A percentile compares a stretch with the other conserved stretches of the same genome.
Evolutionary conservation across 2,329 filamentous ascomycete species (phyloP).

Genomic region (Colletotrichum euphorbiae): DNA sequence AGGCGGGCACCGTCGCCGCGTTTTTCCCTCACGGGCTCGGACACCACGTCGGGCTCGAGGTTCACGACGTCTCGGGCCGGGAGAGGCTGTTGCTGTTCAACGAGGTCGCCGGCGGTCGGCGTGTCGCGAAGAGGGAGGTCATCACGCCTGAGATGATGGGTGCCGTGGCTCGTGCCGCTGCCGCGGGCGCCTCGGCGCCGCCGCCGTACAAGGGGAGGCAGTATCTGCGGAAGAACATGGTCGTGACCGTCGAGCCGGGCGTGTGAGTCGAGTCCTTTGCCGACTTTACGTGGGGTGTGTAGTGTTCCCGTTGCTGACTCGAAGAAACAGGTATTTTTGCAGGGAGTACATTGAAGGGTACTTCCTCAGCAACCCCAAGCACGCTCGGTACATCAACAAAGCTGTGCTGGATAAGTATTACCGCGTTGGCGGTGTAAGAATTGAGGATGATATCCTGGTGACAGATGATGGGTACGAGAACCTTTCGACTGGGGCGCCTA

Average conservation of each 20-base stretch:
- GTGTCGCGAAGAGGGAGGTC: constrained; percentile 55
- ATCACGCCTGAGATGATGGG: constrained; percentile 52
- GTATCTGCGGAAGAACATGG: constrained; percentile 69
- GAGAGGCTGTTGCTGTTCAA: constrained; percentile 50
- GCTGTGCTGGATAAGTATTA: constrained; percentile 76
- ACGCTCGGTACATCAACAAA: constrained; percentile 73
- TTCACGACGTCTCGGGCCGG: constrained; percentile 67
- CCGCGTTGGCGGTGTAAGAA: constrained; percentile 86
- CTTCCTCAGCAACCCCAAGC: constrained; percentile 68
- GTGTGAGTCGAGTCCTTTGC: constrained; percentile 58
- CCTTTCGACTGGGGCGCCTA: constrained; percentile 78
- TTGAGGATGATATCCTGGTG: constrained; percentile 91
- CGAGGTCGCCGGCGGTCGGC: constrained; percentile 45
- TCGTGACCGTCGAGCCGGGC: constrained; percentile 85
- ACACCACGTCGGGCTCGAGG: constrained; percentile 74
- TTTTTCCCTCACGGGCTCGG: constrained; percentile 76
- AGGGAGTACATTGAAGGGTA: constrained; percentile 78
- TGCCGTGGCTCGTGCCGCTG: constrained; percentile 43
- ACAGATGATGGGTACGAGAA: constrained; percentile 85
- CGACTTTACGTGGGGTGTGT: neutral
- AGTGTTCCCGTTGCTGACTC: constrained; percentile 9
- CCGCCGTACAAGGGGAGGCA: constrained; percentile 51
- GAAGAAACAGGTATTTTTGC: constrained; percentile 74
- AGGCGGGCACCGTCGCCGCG: constrained; percentile 65
- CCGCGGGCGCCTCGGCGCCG: constrained; percentile 39